These are phyloP conservation scores for Amanita rubescens DNA, from an alignment of 768 basidiomycete genomes.

Conservation along the genomic window DNA sequence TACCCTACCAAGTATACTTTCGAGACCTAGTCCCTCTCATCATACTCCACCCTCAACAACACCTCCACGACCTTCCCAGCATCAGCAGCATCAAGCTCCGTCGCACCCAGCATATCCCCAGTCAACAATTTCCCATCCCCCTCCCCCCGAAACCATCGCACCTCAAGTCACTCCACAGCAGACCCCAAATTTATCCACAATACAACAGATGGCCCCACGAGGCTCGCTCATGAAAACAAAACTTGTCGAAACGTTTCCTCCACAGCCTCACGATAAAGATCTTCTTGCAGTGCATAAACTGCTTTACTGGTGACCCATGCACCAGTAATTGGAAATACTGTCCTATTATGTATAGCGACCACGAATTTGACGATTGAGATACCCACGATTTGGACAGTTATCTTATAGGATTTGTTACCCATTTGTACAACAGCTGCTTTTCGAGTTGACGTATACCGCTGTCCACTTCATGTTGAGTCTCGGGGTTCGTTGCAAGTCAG, in stretches of 20 bases:
- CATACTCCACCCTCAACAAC: not conserved
- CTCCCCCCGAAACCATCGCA: not conserved
- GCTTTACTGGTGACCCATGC: conserved; percentile 3
- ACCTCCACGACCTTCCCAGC: not conserved
- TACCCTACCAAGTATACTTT: not conserved
- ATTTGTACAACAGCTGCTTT: conserved; percentile 6
- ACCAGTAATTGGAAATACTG: not conserved
- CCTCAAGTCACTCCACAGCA: not conserved
- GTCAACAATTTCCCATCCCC: not conserved
- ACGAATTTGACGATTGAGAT: conserved; percentile 2
- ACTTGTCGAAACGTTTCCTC: not conserved
- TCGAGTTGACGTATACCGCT: not conserved
- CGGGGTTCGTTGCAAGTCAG: no score
- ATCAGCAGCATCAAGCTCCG: not conserved
- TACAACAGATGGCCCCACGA: not conserved
- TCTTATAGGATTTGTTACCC: conserved; percentile 8
- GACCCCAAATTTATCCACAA: not conserved
- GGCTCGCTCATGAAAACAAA: not conserved
- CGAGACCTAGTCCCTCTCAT: not conserved
- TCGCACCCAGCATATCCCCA: not conserved
- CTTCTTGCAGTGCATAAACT: conserved; percentile 1
- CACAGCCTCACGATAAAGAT: not conserved
- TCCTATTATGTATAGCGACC: conserved; percentile 5
- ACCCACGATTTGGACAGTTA: conserved; percentile 5
- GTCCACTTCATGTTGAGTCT: not conserved